Evolutionary conservation across 441 rosid species (phyloP), one percentile per base, ranked within the genome.

Genomic region (Breynia disticha): DNA sequence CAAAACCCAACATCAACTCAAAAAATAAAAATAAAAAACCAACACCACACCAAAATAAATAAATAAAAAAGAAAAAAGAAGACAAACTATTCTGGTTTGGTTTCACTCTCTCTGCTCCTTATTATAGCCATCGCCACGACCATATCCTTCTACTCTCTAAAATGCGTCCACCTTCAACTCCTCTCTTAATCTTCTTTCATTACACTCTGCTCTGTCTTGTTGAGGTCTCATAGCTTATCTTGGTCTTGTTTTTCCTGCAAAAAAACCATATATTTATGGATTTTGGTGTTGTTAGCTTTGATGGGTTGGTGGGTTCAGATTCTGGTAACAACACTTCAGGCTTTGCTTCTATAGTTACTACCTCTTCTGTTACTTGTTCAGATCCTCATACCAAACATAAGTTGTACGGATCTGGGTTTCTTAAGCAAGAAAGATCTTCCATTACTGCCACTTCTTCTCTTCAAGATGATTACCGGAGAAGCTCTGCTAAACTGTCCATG

Each of bases 341-440:
- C 59, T 64, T 68, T 43, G 61, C 57, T 64, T 57, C 70, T 62
- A 53, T 41, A 15, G 44, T 66, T 46, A 66, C 66, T 21, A 28
- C 50, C n/a, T n/a, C n/a, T 67, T 68, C 80, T 46, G 79, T 9
- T 28, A 66, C 66, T 21, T 19, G 46, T 67, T 70, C 80, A 49
- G 79, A 77, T 79, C 70, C 78, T 69, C 76, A 66, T 48, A 56
- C 72, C 45, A 78, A 72, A 60, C 73, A 65, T 37, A 78, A 67
- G 63, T 60, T 63, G 76, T 76, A 70, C 72, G 81, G 79, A 75
- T 80, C 82, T 58, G 86, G 82, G 62, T 72, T 72, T 18, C 70
- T 78, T 66, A 83, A 69, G 76, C 90, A 74, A 50, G 82, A 71
- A 56, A 76, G 79, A 65, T 57, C 82, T 35, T 55, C 46, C 4